A percentile compares a stretch with the other conserved stretches of the same genome.
These are phyloP conservation scores for Fraxinus pennsylvanica DNA, from an alignment of 257 asterid genomes.

Conservation along the genomic window DNA sequence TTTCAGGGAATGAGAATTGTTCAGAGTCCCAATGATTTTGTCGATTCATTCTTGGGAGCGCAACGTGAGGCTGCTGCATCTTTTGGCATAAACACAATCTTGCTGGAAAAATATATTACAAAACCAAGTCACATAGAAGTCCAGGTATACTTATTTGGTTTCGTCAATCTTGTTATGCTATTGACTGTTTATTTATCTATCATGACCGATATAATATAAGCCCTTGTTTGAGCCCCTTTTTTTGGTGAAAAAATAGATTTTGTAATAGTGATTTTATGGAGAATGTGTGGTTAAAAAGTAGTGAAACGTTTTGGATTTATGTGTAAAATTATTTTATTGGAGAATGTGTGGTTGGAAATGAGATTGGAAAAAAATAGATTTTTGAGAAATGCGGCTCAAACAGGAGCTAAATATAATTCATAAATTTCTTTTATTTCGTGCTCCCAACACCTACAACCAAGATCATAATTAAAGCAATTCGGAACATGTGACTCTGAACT, in stretches of 20 bases:
- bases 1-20: constrained; percentile 97
- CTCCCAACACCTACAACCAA: not conserved
- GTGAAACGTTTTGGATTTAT: too few relatives aligned
- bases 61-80: constrained; percentile 99
- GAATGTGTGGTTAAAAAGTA: too few relatives aligned
- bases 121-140: constrained; percentile 98
- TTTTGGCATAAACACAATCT: constrained; percentile 80
- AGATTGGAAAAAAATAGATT: too few relatives aligned
- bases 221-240: too few relatives aligned
- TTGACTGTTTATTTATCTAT: not conserved
- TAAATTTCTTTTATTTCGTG: too few relatives aligned
- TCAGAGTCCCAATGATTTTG: constrained; percentile 73
- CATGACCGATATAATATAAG: not conserved
- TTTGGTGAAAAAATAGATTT: too few relatives aligned
- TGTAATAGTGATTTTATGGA: too few relatives aligned
- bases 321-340: too few relatives aligned
- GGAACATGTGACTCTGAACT: constrained; percentile 17
- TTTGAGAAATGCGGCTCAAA: too few relatives aligned
- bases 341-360: too few relatives aligned
- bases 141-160: constrained; percentile 61
- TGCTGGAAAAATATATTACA: constrained; percentile 94
- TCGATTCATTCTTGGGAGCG: constrained; percentile 86
- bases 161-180: constrained; percentile 20
- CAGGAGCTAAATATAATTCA: too few relatives aligned
- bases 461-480: not conserved